Conservation (phyloP, 2,329 filamentous ascomycete genomes). For the Colletotrichum nymphaeae region DNA sequence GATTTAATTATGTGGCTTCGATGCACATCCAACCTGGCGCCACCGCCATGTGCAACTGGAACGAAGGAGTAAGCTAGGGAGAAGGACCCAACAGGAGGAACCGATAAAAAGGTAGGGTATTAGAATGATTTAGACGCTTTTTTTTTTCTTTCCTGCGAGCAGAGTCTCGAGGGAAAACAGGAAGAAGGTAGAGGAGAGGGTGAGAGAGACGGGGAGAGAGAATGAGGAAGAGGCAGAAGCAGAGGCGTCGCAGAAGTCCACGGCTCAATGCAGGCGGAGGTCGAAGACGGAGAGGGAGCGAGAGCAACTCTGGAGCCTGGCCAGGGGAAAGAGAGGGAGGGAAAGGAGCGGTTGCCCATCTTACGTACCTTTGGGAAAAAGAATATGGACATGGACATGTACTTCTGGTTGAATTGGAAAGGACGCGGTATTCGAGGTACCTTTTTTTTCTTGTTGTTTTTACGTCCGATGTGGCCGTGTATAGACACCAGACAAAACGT, state of each 20-base stretch:
- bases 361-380: background rate
- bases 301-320: background rate
- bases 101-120: background rate
- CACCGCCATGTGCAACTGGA: conserved; percentile 25
- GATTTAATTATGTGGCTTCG: conserved; percentile 35
- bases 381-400: background rate
- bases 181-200: background rate
- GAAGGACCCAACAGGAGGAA: background rate
- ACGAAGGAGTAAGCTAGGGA: conserved; percentile 29
- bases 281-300: background rate
- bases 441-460: conserved; percentile 4
- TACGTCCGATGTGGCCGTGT: background rate
- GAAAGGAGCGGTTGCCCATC: no score
- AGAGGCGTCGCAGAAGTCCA: background rate
- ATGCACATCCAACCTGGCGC: conserved; percentile 27
- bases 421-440: background rate
- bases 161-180: background rate
- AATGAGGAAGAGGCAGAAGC: background rate
- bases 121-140: background rate
- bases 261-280: background rate
- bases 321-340: background rate
- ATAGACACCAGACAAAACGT: background rate
- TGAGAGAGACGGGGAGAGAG: background rate
- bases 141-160: background rate
- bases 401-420: background rate